These are phyloP conservation scores for Hibiscus trionum DNA, from an alignment of 345 rosid genomes.

Conservation along the genomic window DNA sequence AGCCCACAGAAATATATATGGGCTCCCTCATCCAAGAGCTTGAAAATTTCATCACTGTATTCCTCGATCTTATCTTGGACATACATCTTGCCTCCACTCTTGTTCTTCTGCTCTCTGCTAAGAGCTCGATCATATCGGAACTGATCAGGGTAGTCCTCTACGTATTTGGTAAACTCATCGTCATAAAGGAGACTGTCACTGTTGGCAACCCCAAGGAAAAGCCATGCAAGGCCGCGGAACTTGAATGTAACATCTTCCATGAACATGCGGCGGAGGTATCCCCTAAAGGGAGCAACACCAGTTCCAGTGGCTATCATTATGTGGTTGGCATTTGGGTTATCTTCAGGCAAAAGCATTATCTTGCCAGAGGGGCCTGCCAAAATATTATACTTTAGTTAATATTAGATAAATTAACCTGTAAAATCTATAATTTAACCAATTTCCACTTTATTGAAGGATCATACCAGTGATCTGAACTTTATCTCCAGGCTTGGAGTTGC, in stretches of 20 bases:
- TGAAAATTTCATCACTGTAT: conserved; percentile 85
- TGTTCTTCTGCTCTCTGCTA: conserved; percentile 88
- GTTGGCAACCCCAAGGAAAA: conserved; percentile 99
- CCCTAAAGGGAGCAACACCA: conserved; percentile 90
- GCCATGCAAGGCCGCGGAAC: conserved; percentile 92
- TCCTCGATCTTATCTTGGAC: conserved; percentile 98
- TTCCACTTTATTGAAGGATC: conserved; percentile 3
- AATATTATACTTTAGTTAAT: conserved; percentile 5
- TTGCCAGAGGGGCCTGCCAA: conserved; percentile 89
- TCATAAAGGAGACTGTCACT: conserved; percentile 88
- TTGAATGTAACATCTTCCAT: conserved; percentile 79
- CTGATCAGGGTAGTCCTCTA: conserved; percentile 60
- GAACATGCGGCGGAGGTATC: conserved; percentile 94
- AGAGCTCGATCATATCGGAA: conserved; percentile 83
- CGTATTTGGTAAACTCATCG: conserved; percentile 75
- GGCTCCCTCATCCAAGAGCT: conserved; percentile 76
- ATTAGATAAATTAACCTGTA: neutral
- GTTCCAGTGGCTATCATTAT: conserved; percentile 98
- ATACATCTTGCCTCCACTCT: conserved; percentile 91
- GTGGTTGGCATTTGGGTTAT: conserved; percentile 70
- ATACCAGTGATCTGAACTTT: conserved; percentile 77
- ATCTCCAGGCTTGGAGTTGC: conserved; percentile 90
- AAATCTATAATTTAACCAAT: neutral
- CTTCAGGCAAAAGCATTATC: conserved; percentile 96
- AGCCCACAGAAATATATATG: conserved; percentile 98